These are phyloP conservation scores for Davidsoniella neocaledoniae DNA, from an alignment of 2,329 filamentous ascomycete species.

Conservation along the genomic window DNA sequence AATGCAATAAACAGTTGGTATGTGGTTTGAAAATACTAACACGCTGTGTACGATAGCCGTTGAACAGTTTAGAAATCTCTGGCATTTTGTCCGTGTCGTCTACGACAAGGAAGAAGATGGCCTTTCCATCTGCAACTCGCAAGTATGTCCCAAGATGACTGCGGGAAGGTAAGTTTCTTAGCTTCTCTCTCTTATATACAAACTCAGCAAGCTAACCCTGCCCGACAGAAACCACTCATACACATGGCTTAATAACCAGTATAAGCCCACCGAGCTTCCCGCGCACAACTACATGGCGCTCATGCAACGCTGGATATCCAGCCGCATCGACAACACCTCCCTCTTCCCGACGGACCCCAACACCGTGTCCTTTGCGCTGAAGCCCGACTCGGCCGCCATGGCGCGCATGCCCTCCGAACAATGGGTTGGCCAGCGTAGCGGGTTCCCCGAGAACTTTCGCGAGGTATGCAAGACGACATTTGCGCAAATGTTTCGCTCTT, in stretches of 20 bases:
- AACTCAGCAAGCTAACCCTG: neutral
- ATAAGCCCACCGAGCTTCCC: constrained; percentile 61
- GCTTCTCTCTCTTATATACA: neutral
- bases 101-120: constrained; percentile 58
- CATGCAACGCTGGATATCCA: constrained; percentile 73
- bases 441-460: constrained; percentile 64
- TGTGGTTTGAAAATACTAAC: neutral
- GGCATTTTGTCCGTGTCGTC: constrained; percentile 64
- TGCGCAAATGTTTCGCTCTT: constrained; percentile 80
- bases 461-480: constrained; percentile 68
- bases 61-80: constrained; percentile 66
- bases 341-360: constrained; percentile 65
- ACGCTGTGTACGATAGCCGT: constrained; percentile 39
- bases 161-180: constrained; percentile 52
- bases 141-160: constrained; percentile 68
- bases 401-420: constrained; percentile 29
- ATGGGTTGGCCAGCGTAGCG: constrained; percentile 67
- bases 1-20: neutral
- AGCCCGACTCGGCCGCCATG: constrained; percentile 31
- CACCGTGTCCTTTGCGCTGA: constrained; percentile 35
- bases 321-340: constrained; percentile 61
- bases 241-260: constrained; percentile 67
- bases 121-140: constrained; percentile 56
- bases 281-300: constrained; percentile 70
- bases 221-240: constrained; percentile 54